A percentile compares a stretch with the other conserved stretches of the same genome.
Conservation (phyloP, 1,139 yeast species). For the Trichomonascaceae sp. region DNA sequence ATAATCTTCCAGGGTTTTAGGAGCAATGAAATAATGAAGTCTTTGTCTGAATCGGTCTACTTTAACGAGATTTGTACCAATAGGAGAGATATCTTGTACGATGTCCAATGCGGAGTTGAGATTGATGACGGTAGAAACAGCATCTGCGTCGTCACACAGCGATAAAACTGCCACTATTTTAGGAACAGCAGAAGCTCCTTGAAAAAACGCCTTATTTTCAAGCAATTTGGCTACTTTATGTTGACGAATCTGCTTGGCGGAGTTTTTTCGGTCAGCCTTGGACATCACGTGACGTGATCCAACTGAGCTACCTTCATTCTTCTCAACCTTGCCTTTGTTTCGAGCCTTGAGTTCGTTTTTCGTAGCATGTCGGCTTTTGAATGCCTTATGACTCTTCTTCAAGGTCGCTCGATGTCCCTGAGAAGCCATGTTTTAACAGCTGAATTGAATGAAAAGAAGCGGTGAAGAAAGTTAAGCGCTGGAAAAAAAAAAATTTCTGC, state of each 20-base stretch:
- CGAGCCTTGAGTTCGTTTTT: conserved; percentile 78
- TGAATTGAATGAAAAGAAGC: not conserved
- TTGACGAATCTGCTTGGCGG: conserved; percentile 69
- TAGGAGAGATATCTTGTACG: conserved; percentile 30
- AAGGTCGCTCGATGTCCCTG: conserved; percentile 64
- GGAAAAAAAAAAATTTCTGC: not conserved
- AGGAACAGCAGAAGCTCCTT: conserved; percentile 74
- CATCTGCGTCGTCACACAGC: conserved; percentile 63
- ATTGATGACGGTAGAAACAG: conserved; percentile 50
- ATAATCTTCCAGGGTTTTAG: conserved; percentile 56
- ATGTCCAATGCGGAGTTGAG: conserved; percentile 27
- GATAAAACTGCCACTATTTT: conserved; percentile 78
- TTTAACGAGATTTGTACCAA: conserved; percentile 31
- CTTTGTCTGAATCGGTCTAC: conserved; percentile 67
- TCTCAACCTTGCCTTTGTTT: conserved; percentile 85
- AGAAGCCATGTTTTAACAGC: conserved; percentile 3
- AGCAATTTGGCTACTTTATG: conserved; percentile 53
- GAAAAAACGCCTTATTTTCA: conserved; percentile 58
- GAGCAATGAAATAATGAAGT: conserved; percentile 65
- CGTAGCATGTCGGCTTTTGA: conserved; percentile 87
- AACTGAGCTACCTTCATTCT: conserved; percentile 42
- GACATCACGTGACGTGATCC: conserved; percentile 34
- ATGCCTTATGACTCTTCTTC: conserved; percentile 80
- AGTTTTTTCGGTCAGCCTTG: conserved; percentile 72
- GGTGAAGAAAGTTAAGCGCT: not conserved